phyloP scores from a whole-genome alignment of 306 rosid genomes.

The Herpetospermum pedunculosum region DNA sequence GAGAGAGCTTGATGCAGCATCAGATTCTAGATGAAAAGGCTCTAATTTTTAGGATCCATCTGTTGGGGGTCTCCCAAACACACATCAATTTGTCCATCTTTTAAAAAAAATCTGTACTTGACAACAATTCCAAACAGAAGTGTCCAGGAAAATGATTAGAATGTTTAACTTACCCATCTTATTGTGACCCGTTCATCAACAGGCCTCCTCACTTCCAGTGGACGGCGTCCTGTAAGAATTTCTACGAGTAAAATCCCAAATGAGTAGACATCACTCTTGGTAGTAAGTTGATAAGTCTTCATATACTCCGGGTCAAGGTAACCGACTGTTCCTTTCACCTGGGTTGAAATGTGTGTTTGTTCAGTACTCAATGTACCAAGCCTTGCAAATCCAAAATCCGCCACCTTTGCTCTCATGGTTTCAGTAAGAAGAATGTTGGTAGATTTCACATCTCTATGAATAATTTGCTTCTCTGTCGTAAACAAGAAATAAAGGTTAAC shows the following conservation, averaged over 20 bases:
- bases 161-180: slow-evolving; percentile 66
- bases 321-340: slow-evolving; percentile 99
- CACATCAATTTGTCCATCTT: not conserved
- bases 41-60: not conserved
- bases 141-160: slow-evolving; percentile 6
- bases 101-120: not conserved
- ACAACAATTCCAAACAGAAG: not conserved
- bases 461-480: slow-evolving; percentile 72
- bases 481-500: slow-evolving; percentile 15
- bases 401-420: slow-evolving; percentile 93
- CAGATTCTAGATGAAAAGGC: not conserved
- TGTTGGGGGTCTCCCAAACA: not conserved
- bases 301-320: slow-evolving; percentile 96
- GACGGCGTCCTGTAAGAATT: slow-evolving; percentile 81
- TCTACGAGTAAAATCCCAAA: slow-evolving; percentile 85
- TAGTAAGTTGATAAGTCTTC: slow-evolving; percentile 89
- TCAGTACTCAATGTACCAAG: slow-evolving; percentile 61
- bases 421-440: slow-evolving; percentile 97
- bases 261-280: slow-evolving; percentile 93
- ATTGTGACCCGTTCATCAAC: slow-evolving; percentile 72
- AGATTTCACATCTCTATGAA: slow-evolving; percentile 93
- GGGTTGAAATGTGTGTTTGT: slow-evolving; percentile 84
- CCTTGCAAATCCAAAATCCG: slow-evolving; percentile 98
- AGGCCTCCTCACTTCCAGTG: slow-evolving; percentile 66
- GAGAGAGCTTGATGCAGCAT: not conserved